Conservation (phyloP, 2,329 filamentous ascomycete genomes). For the Plenodomus lindquistii region DNA sequence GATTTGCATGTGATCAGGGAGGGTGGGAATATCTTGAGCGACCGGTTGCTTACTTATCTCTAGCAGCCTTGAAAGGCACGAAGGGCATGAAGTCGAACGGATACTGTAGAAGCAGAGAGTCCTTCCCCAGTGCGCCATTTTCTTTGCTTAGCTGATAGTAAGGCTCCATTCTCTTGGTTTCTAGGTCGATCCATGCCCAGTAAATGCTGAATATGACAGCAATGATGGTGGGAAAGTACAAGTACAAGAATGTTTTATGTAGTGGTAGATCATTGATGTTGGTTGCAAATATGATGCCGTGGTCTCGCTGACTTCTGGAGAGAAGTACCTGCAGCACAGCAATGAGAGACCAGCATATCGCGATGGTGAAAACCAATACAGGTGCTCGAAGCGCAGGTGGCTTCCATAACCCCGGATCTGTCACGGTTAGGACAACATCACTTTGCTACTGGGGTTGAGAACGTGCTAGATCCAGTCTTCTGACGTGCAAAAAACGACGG, state of each 20-base stretch:
- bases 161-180: constrained; percentile 62
- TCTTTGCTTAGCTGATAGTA: constrained; percentile 61
- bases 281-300: constrained; percentile 49
- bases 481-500: no score
- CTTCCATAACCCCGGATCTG: constrained; percentile 16
- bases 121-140: constrained; percentile 47
- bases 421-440: no score
- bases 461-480: no score
- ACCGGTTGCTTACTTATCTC: constrained; percentile 23
- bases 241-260: constrained; percentile 53
- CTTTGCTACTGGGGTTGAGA: no score
- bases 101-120: constrained; percentile 60
- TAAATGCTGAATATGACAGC: constrained; percentile 60
- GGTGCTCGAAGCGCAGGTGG: constrained; percentile 20
- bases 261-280: constrained; percentile 45
- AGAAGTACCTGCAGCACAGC: constrained; percentile 53
- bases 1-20: no score
- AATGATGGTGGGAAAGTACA: constrained; percentile 55
- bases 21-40: background rate
- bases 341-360: constrained; percentile 41
- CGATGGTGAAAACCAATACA: constrained; percentile 14
- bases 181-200: constrained; percentile 65
- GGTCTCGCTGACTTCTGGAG: constrained; percentile 43
- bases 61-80: constrained; percentile 49
- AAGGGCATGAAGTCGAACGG: constrained; percentile 55